Percentiles rank a stretch among this genome's conserved stretches.
Conservation (phyloP, 2,329 filamentous ascomycete species). For the Exophiala xenobiotica region DNA sequence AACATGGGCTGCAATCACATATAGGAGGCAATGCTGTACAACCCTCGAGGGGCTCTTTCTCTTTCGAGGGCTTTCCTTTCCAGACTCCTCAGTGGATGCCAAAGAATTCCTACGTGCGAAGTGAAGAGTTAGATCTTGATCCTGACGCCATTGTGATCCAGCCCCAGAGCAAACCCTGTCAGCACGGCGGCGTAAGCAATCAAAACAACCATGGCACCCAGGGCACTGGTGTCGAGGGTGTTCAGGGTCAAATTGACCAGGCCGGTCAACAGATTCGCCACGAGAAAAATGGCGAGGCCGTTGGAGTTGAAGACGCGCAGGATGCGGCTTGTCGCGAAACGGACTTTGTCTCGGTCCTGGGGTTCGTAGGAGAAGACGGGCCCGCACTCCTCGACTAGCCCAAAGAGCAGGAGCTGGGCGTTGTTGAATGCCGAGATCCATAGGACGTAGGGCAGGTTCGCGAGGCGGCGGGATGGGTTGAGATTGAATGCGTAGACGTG, state of each 20-base stretch:
- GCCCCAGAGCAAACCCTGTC: slow-evolving; percentile 60
- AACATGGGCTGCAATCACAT: too few species aligned
- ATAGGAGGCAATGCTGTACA: too few species aligned
- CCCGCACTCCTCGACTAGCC: slow-evolving; percentile 66
- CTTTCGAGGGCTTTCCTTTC: too few species aligned
- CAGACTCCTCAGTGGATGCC: too few species aligned
- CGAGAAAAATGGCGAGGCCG: slow-evolving; percentile 77
- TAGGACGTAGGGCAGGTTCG: slow-evolving; percentile 88
- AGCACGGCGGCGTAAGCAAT: slow-evolving; percentile 68
- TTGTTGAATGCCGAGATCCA: slow-evolving; percentile 94
- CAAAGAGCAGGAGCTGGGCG: slow-evolving; percentile 76
- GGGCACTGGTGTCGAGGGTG: slow-evolving; percentile 69
- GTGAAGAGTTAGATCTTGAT: slow-evolving; percentile 24
- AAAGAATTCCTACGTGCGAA: too few species aligned
- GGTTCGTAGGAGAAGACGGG: slow-evolving; percentile 36
- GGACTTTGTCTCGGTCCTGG: slow-evolving; percentile 63
- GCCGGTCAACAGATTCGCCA: slow-evolving; percentile 87
- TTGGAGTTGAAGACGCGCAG: slow-evolving; percentile 84
- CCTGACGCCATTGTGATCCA: slow-evolving; percentile 41
- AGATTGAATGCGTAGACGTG: slow-evolving; percentile 67
- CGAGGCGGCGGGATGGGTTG: slow-evolving; percentile 79
- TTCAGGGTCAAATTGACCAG: slow-evolving; percentile 82
- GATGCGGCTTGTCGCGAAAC: slow-evolving; percentile 74
- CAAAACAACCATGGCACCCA: slow-evolving; percentile 70
- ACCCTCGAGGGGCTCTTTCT: too few species aligned